A percentile compares a stretch with the other conserved stretches of the same genome.
These are phyloP conservation scores for Dryadomyces quercus-mongolicae DNA, from an alignment of 2,329 filamentous ascomycete species.

Conservation along the genomic window DNA sequence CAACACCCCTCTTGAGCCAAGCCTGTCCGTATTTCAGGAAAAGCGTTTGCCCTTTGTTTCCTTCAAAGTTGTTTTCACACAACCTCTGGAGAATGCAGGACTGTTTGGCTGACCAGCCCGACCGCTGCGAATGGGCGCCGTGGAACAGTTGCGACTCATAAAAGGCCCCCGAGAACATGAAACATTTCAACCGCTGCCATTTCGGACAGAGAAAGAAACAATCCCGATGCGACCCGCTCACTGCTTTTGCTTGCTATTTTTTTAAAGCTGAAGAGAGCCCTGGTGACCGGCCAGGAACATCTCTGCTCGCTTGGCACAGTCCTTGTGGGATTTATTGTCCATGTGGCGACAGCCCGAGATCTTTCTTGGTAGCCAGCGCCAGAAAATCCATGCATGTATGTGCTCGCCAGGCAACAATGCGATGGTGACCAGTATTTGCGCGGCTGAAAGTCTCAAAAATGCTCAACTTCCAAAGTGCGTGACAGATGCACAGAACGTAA, in stretches of 20 bases:
- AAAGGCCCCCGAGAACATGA: constrained; percentile 1
- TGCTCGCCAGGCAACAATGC: constrained; percentile 43
- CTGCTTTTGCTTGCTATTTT: constrained; percentile 36
- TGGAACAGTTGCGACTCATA: constrained; percentile 3
- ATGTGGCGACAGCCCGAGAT: constrained; percentile 7
- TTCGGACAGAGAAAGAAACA: neutral
- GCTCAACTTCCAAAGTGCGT: constrained; percentile 39
- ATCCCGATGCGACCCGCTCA: constrained; percentile 27
- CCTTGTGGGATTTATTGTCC: constrained; percentile 1
- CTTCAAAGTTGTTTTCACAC: constrained; percentile 8
- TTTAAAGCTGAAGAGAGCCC: constrained; percentile 16
- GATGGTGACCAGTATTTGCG: constrained; percentile 26
- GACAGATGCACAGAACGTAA: constrained; percentile 10
- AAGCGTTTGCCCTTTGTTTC: no score
- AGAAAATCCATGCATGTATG: constrained; percentile 7
- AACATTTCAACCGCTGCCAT: neutral
- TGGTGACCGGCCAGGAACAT: constrained; percentile 16
- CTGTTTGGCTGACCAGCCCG: neutral
- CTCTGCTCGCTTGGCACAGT: constrained; percentile 8
- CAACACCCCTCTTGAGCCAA: neutral
- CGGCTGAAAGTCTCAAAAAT: constrained; percentile 32
- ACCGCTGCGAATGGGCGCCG: neutral
- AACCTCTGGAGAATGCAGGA: neutral
- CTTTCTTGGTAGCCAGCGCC: constrained; percentile 4
- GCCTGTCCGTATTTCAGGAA: neutral